Conservation (phyloP, 2,329 filamentous ascomycete genomes). For the Clarireedia monteithiana region DNA sequence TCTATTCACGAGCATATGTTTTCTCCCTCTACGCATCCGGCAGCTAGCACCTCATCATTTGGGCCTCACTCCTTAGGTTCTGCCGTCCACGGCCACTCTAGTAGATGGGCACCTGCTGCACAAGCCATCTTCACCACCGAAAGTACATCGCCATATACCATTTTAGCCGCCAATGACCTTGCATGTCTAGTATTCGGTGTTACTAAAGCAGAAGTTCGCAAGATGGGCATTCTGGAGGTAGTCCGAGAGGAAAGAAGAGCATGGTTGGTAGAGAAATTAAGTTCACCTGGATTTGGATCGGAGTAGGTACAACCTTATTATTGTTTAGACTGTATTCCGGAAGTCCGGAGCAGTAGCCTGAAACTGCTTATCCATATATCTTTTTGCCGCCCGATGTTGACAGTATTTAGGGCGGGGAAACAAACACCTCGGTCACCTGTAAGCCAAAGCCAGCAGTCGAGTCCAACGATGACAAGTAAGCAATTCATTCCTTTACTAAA, state of each 20-base stretch:
- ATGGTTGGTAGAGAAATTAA: constrained; percentile 84
- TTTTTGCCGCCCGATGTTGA: background rate
- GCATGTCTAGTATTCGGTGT: constrained; percentile 98
- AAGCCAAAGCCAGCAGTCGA: constrained; percentile 24
- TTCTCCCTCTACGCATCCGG: constrained; percentile 39
- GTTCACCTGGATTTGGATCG: constrained; percentile 49
- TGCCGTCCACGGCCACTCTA: constrained; percentile 77
- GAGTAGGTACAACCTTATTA: constrained; percentile 1
- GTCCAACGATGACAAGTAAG: constrained; percentile 24
- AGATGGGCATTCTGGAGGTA: constrained; percentile 90
- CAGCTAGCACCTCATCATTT: constrained; percentile 28
- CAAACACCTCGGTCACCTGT: constrained; percentile 14
- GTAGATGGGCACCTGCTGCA: constrained; percentile 80
- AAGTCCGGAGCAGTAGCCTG: too few species aligned
- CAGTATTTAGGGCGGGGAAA: constrained; percentile 14
- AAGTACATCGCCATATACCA: constrained; percentile 83
- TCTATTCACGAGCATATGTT: constrained; percentile 21
- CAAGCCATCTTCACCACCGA: constrained; percentile 99
- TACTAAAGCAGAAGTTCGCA: constrained; percentile 89
- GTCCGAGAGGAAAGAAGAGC: constrained; percentile 81
- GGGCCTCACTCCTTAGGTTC: constrained; percentile 36
- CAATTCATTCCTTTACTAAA: background rate
- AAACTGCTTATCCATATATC: background rate
- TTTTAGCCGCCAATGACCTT: constrained; percentile 90
- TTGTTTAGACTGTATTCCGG: too few species aligned